Percentiles rank a stretch among this genome's conserved stretches.
Conservation (phyloP, 163 green algal genomes). For the Chlamydomonas reinhardtii region DNA sequence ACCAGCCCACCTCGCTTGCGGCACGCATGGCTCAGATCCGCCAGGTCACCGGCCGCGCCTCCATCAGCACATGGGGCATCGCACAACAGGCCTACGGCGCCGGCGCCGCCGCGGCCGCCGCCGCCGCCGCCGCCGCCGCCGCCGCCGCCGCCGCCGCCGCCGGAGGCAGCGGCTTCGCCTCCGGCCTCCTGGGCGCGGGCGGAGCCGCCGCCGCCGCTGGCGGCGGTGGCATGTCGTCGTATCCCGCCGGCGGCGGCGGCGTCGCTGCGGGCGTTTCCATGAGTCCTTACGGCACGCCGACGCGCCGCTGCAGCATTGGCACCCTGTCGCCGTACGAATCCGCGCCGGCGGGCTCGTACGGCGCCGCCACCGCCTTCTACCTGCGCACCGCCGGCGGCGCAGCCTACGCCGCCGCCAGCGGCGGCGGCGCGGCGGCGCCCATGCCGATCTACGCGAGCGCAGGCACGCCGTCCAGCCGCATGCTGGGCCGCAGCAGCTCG, state of each 20-base stretch:
- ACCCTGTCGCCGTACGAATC: slow-evolving; percentile 12
- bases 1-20: not conserved
- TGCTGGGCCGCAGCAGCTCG: not conserved
- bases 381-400: not conserved
- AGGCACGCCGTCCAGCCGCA: not conserved
- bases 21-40: not conserved
- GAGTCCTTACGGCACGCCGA: not conserved
- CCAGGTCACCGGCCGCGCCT: slow-evolving; percentile 19
- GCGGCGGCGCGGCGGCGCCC: not conserved
- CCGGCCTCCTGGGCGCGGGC: not conserved
- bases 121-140: not conserved
- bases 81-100: not conserved
- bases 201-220: no score
- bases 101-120: not conserved
- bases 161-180: no score
- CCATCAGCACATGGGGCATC: not conserved
- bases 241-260: not conserved
- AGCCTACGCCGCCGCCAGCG: not conserved
- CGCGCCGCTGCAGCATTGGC: slow-evolving; percentile 5
- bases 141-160: not conserved
- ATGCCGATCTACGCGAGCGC: not conserved
- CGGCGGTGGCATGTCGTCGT: not conserved
- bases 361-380: not conserved
- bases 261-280: not conserved
- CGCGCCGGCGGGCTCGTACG: not conserved